Evolutionary conservation across 495 filamentous ascomycete species (phyloP), one percentile per base, ranked within the genome.

Genomic region (Letharia lupina): DNA sequence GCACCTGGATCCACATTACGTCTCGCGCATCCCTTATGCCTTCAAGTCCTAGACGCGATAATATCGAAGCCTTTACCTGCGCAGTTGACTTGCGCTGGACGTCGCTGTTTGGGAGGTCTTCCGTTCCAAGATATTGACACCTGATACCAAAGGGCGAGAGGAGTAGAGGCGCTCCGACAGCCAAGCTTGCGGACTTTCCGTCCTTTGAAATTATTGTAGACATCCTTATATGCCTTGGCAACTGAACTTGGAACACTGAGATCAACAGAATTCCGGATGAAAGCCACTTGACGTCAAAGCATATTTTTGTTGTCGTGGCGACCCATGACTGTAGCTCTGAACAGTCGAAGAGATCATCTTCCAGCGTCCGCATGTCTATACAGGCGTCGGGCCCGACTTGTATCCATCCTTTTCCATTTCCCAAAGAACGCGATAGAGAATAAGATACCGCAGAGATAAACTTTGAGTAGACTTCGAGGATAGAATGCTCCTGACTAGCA

Each of bases 221-320:
- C 37, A 28, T 7, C 44, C 35, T 56, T 3, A 2, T 44, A 23
- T 48, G 35, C 23, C 28, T 65, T 15, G 33, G 31, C 20, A 50
- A 16, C 33, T 28, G 42, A 15, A 4, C 31, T 35, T 57, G 47
- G 11, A 39, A 65, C n/a, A 59, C 52, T 18, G 41, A 52, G 45
- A 61, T 48, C 41, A 65, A 7, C 11, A 65, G 16, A 2, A 41
- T 65, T 10, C 44, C 57, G 33, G 57, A 61, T 16, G 64, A 41
- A 28, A 65, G 64, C 64, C 64, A 65, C 44, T 54, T 60, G 44
- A 65, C 44, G n/a, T 60, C 23, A 16, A 60, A 23, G 60, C 57
- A 61, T 9, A 65, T 4, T 41, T 28, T 65, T 13, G 31, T 48
- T 16, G 64, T 60, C 4, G 42, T 65, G 16, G 44, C 45, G 8